Evolutionary conservation across 2,329 filamentous ascomycete genomes (phyloP), one percentile per base, ranked within the genome.

Genomic region (Aspergillus sp.): DNA sequence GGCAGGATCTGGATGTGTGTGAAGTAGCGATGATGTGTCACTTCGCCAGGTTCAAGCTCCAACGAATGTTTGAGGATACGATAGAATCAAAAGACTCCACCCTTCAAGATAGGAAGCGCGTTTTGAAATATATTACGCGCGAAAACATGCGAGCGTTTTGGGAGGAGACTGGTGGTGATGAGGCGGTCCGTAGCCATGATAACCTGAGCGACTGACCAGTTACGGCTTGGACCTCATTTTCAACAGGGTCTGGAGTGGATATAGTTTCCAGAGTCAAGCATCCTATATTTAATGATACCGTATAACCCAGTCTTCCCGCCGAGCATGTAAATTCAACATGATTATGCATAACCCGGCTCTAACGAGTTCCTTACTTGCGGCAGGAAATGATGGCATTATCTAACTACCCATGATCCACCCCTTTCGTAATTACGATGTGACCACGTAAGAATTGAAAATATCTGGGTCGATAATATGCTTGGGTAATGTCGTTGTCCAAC

Each of bases 1-100:
- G 19, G 54, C 3, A 49, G 21, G 54, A 57, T 38, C 43, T 57
- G 25, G n/a, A 21, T 39, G 28, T 49, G 41, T 5, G 45, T 8
- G 54, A 57, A 5, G 28, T 57, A 19, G 54, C 54, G 0, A 50
- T 49, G 54, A 49, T 57, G 54, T 57, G 54, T 5, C 5, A 50
- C 23, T 57, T 57, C 19, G 41, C 17, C 5, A 36, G 30, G 5
- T 17, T 23, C 23, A 50, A 48, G 13, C 43, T 57, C 2, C 54
- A 50, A n/a, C 43, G 15, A 13, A 50, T 48, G 30, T 38, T 57
- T 28, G 19, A 17, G 0, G 28, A 57, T 13, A 8, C n/a, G 28
- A 4, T 38, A 6, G 32, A 17, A 17, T 32, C 30, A 13, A 12
- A 4, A 32, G 30, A 2, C 23, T 15, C 9, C 17, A 23, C 4